Evolutionary conservation across 2,329 filamentous ascomycete genomes (phyloP).

Genomic region (Ophiosphaerella narmari): DNA sequence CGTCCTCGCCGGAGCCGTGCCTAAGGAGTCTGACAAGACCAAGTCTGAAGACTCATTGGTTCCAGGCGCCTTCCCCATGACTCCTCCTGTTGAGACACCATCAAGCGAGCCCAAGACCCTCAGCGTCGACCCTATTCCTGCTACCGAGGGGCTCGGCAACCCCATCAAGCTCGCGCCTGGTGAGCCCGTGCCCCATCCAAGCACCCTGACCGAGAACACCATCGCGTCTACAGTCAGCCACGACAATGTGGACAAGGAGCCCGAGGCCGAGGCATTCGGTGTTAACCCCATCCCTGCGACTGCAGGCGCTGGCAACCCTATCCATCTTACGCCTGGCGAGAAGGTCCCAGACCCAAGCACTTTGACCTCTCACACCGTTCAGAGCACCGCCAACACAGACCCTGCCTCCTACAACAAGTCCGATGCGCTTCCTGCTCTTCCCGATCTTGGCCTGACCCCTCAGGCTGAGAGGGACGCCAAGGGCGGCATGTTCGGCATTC

Average conservation of each 20-base stretch:
- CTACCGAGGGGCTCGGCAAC: slow-evolving; percentile 67
- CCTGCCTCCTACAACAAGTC: slow-evolving; percentile 85
- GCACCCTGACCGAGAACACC: slow-evolving; percentile 68
- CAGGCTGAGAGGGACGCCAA: slow-evolving; percentile 50
- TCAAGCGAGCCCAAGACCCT: slow-evolving; percentile 52
- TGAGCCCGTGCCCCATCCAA: slow-evolving; percentile 74
- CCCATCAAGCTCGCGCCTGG: slow-evolving; percentile 79
- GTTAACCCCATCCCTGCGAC: slow-evolving; percentile 65
- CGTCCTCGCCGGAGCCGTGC: slow-evolving; percentile 68
- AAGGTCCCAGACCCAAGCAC: slow-evolving; percentile 71
- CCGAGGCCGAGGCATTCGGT: slow-evolving; percentile 51
- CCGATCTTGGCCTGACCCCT: slow-evolving; percentile 52
- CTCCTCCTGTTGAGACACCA: slow-evolving; percentile 65
- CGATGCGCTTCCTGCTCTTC: slow-evolving; percentile 58
- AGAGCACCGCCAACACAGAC: slow-evolving; percentile 63
- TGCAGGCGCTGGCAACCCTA: slow-evolving; percentile 71
- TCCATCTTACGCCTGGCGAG: slow-evolving; percentile 79
- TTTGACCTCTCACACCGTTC: slow-evolving; percentile 71
- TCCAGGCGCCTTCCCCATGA: slow-evolving; percentile 74
- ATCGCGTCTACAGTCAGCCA: slow-evolving; percentile 63
- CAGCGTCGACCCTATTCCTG: slow-evolving; percentile 63
- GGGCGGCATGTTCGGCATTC: slow-evolving; percentile 53
- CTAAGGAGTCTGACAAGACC: slow-evolving; percentile 56
- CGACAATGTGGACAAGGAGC: slow-evolving; percentile 35
- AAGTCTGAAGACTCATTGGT: slow-evolving; percentile 38